Evolutionary conservation across 495 filamentous ascomycete species (phyloP).

Genomic region (Copromyces sp.): DNA sequence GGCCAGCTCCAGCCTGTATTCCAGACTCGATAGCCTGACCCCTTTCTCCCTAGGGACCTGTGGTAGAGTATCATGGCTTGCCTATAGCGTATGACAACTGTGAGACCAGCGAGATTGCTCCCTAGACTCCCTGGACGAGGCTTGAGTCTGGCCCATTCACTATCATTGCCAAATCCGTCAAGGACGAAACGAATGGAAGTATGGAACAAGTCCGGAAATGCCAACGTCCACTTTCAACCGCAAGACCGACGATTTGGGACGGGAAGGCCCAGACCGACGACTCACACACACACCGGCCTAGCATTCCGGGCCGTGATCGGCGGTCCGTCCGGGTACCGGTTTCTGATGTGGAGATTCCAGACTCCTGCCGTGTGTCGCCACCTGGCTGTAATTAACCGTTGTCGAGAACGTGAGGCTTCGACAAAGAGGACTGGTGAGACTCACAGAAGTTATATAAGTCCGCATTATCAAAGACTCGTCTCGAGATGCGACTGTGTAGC

Average conservation of each 20-base stretch:
- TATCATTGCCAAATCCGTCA: neutral
- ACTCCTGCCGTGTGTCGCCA: neutral
- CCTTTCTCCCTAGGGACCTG: neutral
- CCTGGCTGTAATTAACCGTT: neutral
- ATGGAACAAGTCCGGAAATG: neutral
- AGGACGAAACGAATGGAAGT: neutral
- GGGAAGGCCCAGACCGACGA: neutral
- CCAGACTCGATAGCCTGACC: neutral
- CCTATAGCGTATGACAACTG: neutral
- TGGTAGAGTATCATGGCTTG: neutral
- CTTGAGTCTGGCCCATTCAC: neutral
- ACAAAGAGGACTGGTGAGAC: neutral
- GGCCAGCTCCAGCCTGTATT: neutral
- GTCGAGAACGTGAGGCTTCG: neutral
- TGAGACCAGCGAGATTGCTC: neutral
- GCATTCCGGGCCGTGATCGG: neutral
- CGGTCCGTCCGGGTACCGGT: neutral
- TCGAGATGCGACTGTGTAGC: neutral
- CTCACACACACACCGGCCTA: neutral
- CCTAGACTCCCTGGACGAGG: neutral
- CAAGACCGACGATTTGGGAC: neutral
- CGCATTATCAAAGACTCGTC: neutral
- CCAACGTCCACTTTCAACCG: neutral
- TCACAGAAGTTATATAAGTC: neutral
- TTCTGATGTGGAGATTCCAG: neutral